Base-by-base conservation (phyloP, 208 protist genomes). In the Leishmania arabica region DNA sequence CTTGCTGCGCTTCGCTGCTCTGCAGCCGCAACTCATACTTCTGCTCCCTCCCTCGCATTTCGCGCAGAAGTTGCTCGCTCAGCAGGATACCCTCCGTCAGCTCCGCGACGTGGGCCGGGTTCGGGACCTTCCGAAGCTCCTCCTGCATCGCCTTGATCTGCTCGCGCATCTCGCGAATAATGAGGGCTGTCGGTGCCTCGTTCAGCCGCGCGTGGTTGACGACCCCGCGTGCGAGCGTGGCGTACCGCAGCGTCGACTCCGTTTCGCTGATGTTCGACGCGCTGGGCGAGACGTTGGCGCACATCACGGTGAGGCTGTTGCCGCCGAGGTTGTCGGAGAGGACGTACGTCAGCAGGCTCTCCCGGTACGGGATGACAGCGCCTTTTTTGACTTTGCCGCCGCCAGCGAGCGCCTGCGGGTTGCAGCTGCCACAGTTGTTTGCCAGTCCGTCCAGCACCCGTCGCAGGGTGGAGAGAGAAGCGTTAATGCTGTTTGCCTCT, bases 321-420 rank as follows among this genome's bases (percentile, higher is more conserved):
- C 93, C 94, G 45, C 94, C 91, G 56, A 98, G 90, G 77, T 95
- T 94, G 76, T 95, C 92, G 17, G 91, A 89, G 3, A 98, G 83
- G 3, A 98, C 88, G 81, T 95, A 94, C n/a, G 97, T 99, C 5
- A 99, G 89, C n/a, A 97, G 86, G 45, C 90, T 96, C 72, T 98
- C 93, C 8, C 97, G 88, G 78, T 95, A 95, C 4, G 91, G 92
- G 19, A 95, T 85, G 11, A 93, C 79, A 31, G 82, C 86, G 0
- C n/a, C 47, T 74, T 81, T 80, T 68, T 86, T 90, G 31, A 24
- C 51, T 17, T 80, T 80, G n/a, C 69, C 73, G 27, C n/a, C 80
- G 1, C 34, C 31, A 64, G 62, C 40, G 62, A 40, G 27, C 8
- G 62, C 27, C 62, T 68, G 62, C 62, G 62, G 13, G 31, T 19